Conservation (phyloP, 2,329 filamentous ascomycete genomes). For the Plenodomus lindquistii region DNA sequence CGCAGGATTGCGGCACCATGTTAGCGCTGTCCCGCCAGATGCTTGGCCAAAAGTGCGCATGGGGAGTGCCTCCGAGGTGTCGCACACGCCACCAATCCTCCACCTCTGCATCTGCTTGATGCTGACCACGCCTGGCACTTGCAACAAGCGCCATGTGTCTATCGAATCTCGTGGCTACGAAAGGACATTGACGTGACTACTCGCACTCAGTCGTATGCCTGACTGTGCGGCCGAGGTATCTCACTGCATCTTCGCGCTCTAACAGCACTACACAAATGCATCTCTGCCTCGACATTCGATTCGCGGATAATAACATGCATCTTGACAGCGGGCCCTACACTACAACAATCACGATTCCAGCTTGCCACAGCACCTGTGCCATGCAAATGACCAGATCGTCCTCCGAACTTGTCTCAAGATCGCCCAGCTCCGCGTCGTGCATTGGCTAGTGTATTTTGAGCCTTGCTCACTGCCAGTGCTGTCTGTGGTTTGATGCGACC, state of each 20-base stretch:
- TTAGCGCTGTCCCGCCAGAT: not conserved
- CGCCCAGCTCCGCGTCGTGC: not conserved
- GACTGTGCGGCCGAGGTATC: no score
- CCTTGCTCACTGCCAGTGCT: no score
- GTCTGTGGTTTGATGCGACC: not conserved
- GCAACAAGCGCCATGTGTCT: not conserved
- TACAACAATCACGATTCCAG: not conserved
- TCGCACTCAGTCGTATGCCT: not conserved
- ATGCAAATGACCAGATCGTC: not conserved
- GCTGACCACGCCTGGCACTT: not conserved
- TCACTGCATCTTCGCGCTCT: not conserved
- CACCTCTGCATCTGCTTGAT: not conserved
- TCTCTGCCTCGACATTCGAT: not conserved
- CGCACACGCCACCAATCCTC: not conserved
- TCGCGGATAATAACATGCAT: not conserved
- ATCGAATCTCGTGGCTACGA: not conserved
- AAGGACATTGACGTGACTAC: not conserved
- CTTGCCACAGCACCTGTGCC: not conserved
- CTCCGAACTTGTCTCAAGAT: constrained; percentile 1
- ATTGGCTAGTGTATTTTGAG: not conserved
- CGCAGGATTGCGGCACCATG: no score
- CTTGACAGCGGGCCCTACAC: not conserved
- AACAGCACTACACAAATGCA: no score
- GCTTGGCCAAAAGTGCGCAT: not conserved
- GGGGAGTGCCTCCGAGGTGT: not conserved